A percentile compares a stretch with the other conserved stretches of the same genome.
phyloP scores from a whole-genome alignment of 2,329 filamentous ascomycete genomes.

The Fusarium lateritium region DNA sequence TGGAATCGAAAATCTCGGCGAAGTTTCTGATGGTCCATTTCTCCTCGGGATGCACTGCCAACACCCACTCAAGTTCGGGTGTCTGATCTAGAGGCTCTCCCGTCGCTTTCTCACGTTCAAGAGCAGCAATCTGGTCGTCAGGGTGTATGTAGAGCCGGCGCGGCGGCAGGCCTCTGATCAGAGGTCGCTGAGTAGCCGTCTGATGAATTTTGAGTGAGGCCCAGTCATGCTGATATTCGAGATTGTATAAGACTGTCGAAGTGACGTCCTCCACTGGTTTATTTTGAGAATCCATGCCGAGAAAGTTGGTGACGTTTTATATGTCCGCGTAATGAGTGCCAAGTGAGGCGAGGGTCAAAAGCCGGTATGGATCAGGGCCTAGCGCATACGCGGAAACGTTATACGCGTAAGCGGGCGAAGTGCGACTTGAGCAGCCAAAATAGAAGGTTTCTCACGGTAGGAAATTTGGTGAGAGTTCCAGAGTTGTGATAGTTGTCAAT shows the following conservation, averaged over 20 bases:
- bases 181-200: constrained; percentile 64
- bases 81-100: constrained; percentile 62
- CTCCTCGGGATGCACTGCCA: constrained; percentile 81
- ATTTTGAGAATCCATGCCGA: constrained; percentile 33
- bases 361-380: constrained; percentile 2
- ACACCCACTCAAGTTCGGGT: constrained; percentile 80
- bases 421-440: not conserved
- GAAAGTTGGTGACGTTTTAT: constrained; percentile 7
- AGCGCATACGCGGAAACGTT: constrained; percentile 12
- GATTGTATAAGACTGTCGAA: constrained; percentile 75
- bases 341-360: constrained; percentile 8
- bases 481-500: not conserved
- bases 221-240: constrained; percentile 84
- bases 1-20: constrained; percentile 77
- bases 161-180: constrained; percentile 82
- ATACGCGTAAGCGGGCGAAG: constrained; percentile 17
- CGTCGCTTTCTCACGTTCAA: constrained; percentile 70
- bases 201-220: constrained; percentile 70
- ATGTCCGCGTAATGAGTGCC: constrained; percentile 14
- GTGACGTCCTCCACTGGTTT: constrained; percentile 49
- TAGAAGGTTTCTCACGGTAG: not conserved
- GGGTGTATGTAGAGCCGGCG: constrained; percentile 83
- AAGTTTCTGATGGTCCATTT: constrained; percentile 78
- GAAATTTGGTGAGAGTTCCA: not conserved
- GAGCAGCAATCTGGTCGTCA: constrained; percentile 82